phyloP scores from a whole-genome alignment of 2,329 filamentous ascomycete species.

The Botrytis paeoniae region DNA sequence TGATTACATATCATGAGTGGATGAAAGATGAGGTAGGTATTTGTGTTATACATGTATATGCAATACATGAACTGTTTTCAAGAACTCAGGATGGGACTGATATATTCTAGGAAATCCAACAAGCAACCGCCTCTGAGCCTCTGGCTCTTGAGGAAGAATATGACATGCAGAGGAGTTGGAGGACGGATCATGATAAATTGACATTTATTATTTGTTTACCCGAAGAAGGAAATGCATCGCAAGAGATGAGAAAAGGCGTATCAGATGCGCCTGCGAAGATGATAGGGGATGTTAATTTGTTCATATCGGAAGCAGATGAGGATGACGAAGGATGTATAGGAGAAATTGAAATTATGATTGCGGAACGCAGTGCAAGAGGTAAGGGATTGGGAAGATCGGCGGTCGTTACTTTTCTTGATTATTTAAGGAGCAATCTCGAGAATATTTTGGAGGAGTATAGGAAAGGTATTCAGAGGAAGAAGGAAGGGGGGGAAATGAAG shows the following conservation, averaged over 20 bases:
- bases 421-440: conserved; percentile 54
- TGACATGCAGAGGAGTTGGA: conserved; percentile 87
- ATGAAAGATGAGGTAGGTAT: conserved; percentile 58
- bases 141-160: conserved; percentile 80
- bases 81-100: background rate
- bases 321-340: conserved; percentile 47
- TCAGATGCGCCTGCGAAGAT: conserved; percentile 55
- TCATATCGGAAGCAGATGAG: conserved; percentile 60
- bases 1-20: conserved; percentile 81
- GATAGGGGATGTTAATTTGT: conserved; percentile 78
- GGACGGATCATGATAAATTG: conserved; percentile 76
- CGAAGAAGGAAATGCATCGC: background rate
- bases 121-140: conserved; percentile 83
- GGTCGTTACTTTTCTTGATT: conserved; percentile 66
- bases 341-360: conserved; percentile 88
- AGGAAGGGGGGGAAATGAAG: conserved; percentile 23
- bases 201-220: conserved; percentile 77
- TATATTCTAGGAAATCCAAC: conserved; percentile 62
- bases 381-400: conserved; percentile 64
- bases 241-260: background rate
- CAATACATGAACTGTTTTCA: background rate
- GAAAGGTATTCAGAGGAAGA: conserved; percentile 8
- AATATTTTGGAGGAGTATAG: conserved; percentile 58
- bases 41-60: background rate
- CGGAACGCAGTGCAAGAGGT: conserved; percentile 53